These are phyloP conservation scores for Stipa capillata DNA, from an alignment of 176 grass and related monocot genomes.

Conservation along the genomic window DNA sequence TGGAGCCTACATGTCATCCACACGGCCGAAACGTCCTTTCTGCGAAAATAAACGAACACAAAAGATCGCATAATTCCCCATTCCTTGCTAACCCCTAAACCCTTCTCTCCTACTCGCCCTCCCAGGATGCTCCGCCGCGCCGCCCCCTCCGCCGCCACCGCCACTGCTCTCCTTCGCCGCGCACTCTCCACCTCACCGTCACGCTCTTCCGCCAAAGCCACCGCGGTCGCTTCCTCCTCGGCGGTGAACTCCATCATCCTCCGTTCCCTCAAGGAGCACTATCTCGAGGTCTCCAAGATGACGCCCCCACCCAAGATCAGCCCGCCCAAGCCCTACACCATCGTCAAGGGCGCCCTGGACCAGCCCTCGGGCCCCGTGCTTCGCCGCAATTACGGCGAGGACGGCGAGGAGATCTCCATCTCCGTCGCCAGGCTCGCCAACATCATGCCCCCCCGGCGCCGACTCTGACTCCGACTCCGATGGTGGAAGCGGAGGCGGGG, in stretches of 20 bases:
- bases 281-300: conserved; percentile 80
- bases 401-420: conserved; percentile 71
- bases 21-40: not conserved
- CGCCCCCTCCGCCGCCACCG: conserved; percentile 23
- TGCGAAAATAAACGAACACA: not conserved
- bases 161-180: conserved; percentile 5
- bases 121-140: conserved; percentile 44
- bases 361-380: conserved; percentile 58
- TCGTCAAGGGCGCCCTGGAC: conserved; percentile 77
- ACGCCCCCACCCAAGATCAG: conserved; percentile 65
- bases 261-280: conserved; percentile 94
- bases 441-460: conserved; percentile 57
- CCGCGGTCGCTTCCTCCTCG: conserved; percentile 21
- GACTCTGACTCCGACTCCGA: conserved; percentile 26
- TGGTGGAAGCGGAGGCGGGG: not conserved
- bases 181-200: conserved; percentile 16
- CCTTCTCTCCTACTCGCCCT: not conserved
- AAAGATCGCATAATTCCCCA: not conserved
- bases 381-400: conserved; percentile 45
- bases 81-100: not conserved
- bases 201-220: not conserved
- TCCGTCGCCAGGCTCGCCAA: conserved; percentile 78
- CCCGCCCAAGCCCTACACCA: conserved; percentile 64
- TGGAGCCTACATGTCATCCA: not conserved
- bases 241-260: conserved; percentile 76